A percentile compares a stretch with the other conserved stretches of the same genome.
Conservation (phyloP, 345 rosid species). For the Arabis alpina region DNA sequence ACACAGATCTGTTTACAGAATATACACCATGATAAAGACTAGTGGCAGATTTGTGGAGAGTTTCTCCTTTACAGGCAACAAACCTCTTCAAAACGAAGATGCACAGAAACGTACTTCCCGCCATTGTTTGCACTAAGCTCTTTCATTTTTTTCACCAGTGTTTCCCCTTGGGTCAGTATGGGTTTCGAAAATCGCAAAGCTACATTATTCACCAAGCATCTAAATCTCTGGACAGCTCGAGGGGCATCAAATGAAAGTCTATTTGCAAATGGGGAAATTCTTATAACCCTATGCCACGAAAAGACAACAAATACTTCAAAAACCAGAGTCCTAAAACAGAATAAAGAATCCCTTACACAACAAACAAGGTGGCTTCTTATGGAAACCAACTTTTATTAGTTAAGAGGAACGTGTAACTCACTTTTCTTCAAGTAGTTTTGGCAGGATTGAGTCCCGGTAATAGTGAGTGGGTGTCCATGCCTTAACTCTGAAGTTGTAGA, state of each 20-base stretch:
- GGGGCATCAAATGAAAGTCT: conserved; percentile 96
- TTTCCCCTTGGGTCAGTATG: conserved; percentile 74
- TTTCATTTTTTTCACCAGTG: conserved; percentile 89
- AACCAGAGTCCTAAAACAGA: background rate
- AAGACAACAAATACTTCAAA: conserved; percentile 12
- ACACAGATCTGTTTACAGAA: conserved; percentile 11
- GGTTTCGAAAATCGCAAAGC: conserved; percentile 80
- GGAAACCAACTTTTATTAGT: background rate
- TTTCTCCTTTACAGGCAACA: conserved; percentile 36
- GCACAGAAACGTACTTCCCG: conserved; percentile 89
- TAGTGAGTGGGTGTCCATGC: conserved; percentile 91
- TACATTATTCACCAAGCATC: conserved; percentile 92
- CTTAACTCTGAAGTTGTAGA: conserved; percentile 91
- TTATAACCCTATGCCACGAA: conserved; percentile 70
- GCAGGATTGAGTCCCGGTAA: conserved; percentile 81
- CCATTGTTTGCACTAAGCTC: conserved; percentile 73
- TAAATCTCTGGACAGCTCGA: conserved; percentile 77
- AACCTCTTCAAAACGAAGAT: conserved; percentile 99
- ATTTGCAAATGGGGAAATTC: conserved; percentile 98
- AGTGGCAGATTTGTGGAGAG: conserved; percentile 10
- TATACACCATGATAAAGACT: conserved; percentile 16
- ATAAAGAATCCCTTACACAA: background rate
- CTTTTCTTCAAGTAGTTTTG: conserved; percentile 93
- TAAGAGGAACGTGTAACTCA: conserved; percentile 48
- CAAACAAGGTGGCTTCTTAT: background rate